Evolutionary conservation across 768 basidiomycete genomes (phyloP).

Genomic region (Piloderma croceum): DNA sequence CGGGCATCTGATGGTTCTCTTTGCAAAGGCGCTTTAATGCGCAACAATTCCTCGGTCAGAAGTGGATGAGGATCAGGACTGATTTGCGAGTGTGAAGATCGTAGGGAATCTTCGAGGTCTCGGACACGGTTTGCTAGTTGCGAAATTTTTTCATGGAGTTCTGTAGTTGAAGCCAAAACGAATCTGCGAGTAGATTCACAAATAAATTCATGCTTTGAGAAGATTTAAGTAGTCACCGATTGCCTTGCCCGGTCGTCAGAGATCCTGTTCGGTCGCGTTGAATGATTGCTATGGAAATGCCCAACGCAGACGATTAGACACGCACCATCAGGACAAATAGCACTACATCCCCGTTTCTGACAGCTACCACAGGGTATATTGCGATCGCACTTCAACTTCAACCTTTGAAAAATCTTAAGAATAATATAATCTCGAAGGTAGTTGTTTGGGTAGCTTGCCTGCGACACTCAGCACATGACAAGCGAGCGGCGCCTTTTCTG

Average conservation of each 20-base stretch:
- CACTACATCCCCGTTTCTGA: conserved; percentile 72
- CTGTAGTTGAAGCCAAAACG: conserved; percentile 74
- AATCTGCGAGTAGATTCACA: conserved; percentile 40
- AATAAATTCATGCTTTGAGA: conserved; percentile 1
- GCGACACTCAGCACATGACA: conserved; percentile 78
- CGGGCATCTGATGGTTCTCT: conserved; percentile 48
- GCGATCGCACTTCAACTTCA: conserved; percentile 73
- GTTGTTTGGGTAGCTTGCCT: conserved; percentile 35
- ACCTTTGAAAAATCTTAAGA: conserved; percentile 26
- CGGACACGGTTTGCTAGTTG: conserved; percentile 70
- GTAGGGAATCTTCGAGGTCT: conserved; percentile 68
- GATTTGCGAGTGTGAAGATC: conserved; percentile 51
- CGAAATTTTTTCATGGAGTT: conserved; percentile 76
- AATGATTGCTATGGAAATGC: conserved; percentile 15
- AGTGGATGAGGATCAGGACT: conserved; percentile 61
- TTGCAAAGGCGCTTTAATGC: conserved; percentile 72
- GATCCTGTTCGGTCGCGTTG: conserved; percentile 40
- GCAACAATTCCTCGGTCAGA: conserved; percentile 64
- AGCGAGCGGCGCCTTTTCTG: conserved; percentile 66
- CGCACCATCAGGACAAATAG: conserved; percentile 76
- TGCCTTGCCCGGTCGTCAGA: conserved; percentile 76
- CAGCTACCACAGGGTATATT: conserved; percentile 74
- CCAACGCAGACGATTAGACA: conserved; percentile 14
- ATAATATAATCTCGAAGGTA: background rate
- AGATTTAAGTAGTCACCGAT: conserved; percentile 43